phyloP scores from a whole-genome alignment of 2,329 filamentous ascomycete species.

The Alternaria novae-zelandiae region DNA sequence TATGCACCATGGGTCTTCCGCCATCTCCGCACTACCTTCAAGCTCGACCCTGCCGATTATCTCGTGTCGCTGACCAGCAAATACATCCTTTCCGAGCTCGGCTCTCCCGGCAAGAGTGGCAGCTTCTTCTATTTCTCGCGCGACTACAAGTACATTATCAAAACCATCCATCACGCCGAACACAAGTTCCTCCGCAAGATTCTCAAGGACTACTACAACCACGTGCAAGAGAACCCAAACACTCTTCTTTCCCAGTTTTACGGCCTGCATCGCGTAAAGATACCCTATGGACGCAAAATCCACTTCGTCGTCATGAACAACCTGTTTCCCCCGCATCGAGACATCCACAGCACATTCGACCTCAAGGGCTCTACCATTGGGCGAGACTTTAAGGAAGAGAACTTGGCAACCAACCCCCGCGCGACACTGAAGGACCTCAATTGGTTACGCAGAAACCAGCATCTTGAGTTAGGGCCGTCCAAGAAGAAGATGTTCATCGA shows the following conservation, averaged over 20 bases:
- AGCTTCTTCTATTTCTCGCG: conserved; percentile 99
- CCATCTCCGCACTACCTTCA: conserved; percentile 84
- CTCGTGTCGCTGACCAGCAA: conserved; percentile 98
- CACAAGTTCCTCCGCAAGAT: conserved; percentile 86
- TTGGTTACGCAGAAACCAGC: conserved; percentile 85
- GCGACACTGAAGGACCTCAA: conserved; percentile 97
- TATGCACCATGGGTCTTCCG: conserved; percentile 99
- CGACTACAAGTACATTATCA: conserved; percentile 99
- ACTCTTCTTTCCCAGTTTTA: conserved; percentile 98
- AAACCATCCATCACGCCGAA: conserved; percentile 96
- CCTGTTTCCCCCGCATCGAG: conserved; percentile 93
- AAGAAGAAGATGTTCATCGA: conserved; percentile 89
- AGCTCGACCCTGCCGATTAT: conserved; percentile 94
- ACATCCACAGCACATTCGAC: conserved; percentile 97
- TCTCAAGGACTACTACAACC: conserved; percentile 89
- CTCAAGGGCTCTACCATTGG: conserved; percentile 96
- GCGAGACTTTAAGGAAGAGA: conserved; percentile 87
- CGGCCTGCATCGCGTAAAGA: conserved; percentile 95
- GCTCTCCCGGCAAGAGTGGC: conserved; percentile 95
- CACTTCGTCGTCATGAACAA: conserved; percentile 99
- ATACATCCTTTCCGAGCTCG: conserved; percentile 96
- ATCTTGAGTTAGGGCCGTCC: conserved; percentile 84
- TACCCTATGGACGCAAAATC: conserved; percentile 96
- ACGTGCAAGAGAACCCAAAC: conserved; percentile 92
- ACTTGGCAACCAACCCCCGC: conserved; percentile 84